A percentile compares a stretch with the other conserved stretches of the same genome.
These are phyloP conservation scores for Globisporangium middletonii DNA, from an alignment of 352 stramenopile genomes.

Conservation along the genomic window DNA sequence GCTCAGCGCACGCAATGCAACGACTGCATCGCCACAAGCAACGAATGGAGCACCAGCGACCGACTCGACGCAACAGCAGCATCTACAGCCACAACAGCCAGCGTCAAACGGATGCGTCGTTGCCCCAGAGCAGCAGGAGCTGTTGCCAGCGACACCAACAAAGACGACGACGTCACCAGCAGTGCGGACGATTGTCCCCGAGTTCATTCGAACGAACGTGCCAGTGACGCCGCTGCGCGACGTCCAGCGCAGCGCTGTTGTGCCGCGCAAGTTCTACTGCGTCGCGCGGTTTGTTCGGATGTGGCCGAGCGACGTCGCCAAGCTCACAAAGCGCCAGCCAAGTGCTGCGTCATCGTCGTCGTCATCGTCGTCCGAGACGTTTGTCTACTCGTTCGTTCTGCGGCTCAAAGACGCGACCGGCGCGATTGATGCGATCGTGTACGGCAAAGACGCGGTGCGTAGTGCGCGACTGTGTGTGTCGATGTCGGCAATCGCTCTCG, in stretches of 20 bases:
- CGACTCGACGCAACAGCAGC: background rate
- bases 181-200: slow-evolving; percentile 32
- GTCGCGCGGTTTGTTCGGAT: slow-evolving; percentile 31
- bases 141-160: background rate
- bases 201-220: slow-evolving; percentile 39
- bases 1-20: background rate
- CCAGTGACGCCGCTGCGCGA: slow-evolving; percentile 32
- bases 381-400: slow-evolving; percentile 66
- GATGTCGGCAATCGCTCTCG: background rate
- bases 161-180: slow-evolving; percentile 2
- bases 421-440: slow-evolving; percentile 56
- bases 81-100: background rate
- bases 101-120: too few species aligned
- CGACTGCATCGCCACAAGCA: background rate
- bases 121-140: background rate
- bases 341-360: background rate
- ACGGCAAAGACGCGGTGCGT: slow-evolving; percentile 67
- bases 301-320: slow-evolving; percentile 42
- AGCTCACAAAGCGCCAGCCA: slow-evolving; percentile 43
- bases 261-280: slow-evolving; percentile 67
- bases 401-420: slow-evolving; percentile 42
- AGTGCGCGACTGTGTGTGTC: slow-evolving; percentile 1
- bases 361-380: slow-evolving; percentile 13
- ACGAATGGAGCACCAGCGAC: background rate
- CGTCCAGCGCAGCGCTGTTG: slow-evolving; percentile 21